These are phyloP conservation scores for Solanum clarkiae DNA, from an alignment of 257 asterid species.

Conservation along the genomic window DNA sequence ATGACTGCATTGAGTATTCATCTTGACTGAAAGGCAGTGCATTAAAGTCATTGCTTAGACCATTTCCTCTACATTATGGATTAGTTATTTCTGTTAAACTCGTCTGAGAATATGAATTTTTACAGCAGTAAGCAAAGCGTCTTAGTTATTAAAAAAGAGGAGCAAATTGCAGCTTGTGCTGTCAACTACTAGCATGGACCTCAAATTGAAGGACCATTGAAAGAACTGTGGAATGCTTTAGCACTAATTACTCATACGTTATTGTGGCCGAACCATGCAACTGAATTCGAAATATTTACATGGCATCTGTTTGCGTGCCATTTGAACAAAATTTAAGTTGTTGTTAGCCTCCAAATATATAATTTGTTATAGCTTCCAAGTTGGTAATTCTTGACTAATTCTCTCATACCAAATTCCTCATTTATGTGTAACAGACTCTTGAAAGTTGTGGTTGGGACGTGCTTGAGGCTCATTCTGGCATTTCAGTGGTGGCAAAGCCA, in stretches of 20 bases:
- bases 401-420: neutral
- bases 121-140: neutral
- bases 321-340: neutral
- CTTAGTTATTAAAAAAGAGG: neutral
- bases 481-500: conserved; percentile 76
- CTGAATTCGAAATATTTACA: neutral
- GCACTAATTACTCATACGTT: neutral
- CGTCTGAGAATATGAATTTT: neutral
- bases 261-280: neutral
- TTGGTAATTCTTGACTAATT: neutral
- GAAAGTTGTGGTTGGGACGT: conserved; percentile 85
- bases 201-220: neutral
- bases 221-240: neutral
- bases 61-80: neutral
- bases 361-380: neutral
- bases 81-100: neutral
- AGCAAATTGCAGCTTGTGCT: neutral
- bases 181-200: neutral
- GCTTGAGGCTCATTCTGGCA: conserved; percentile 67
- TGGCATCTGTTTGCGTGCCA: neutral
- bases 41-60: neutral
- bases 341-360: neutral
- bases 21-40: neutral
- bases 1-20: neutral
- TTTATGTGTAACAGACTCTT: conserved; percentile 37